phyloP scores from a whole-genome alignment of 2,329 filamentous ascomycete species.

The Alternaria burnsii region DNA sequence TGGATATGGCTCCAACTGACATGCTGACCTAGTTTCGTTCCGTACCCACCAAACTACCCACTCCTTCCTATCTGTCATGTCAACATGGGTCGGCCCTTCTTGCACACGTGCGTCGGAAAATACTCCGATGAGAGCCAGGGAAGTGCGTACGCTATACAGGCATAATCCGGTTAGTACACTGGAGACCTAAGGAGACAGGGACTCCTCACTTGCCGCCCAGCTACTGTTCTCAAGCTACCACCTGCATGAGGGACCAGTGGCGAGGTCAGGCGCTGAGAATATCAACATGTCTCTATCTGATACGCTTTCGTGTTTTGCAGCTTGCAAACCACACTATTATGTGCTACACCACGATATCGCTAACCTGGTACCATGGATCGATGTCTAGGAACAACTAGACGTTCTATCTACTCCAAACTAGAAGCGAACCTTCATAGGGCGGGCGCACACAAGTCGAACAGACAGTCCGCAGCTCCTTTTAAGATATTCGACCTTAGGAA shows the following conservation, averaged over 20 bases:
- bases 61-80: slow-evolving; percentile 1
- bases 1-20: not conserved
- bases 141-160: slow-evolving; percentile 1
- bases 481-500: not conserved
- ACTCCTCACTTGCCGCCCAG: not conserved
- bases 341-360: not conserved
- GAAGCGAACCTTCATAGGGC: not conserved
- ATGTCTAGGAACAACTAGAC: not conserved
- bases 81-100: slow-evolving; percentile 4
- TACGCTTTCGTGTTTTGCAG: not conserved
- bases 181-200: not conserved
- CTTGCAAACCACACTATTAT: not conserved
- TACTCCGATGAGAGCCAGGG: not conserved
- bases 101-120: slow-evolving; percentile 1
- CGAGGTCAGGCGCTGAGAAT: not conserved
- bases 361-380: not conserved
- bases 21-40: not conserved
- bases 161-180: not conserved
- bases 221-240: not conserved
- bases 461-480: not conserved
- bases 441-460: not conserved
- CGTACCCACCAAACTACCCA: slow-evolving; percentile 5
- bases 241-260: not conserved
- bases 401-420: not conserved
- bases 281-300: not conserved